Evolutionary conservation across 345 rosid species (phyloP).

Genomic region (Salix arbutifolia): DNA sequence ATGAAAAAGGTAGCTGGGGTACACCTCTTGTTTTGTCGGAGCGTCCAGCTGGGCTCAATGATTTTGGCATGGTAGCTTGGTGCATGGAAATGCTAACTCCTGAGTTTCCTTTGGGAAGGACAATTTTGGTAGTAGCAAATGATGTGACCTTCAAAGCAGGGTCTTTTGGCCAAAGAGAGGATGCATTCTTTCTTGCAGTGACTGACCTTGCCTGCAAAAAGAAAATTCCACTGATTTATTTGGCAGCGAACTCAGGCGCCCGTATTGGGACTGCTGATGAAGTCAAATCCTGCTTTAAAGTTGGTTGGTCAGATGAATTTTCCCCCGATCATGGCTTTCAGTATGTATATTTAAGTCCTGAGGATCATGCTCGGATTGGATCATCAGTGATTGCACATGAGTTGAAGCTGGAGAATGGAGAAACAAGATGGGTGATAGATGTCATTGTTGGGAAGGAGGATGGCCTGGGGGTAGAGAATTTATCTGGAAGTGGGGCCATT

Average conservation of each 20-base stretch:
- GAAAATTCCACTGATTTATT: conserved; percentile 86
- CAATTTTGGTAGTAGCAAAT: conserved; percentile 67
- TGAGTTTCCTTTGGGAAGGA: conserved; percentile 94
- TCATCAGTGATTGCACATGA: conserved; percentile 88
- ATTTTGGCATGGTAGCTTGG: conserved; percentile 99
- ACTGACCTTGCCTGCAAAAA: conserved; percentile 86
- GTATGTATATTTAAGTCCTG: conserved; percentile 75
- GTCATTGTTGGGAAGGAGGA: conserved; percentile 94
- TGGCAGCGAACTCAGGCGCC: conserved; percentile 99
- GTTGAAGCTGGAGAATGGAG: conserved; percentile 68
- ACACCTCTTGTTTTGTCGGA: conserved; percentile 61
- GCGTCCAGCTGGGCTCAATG: conserved; percentile 72
- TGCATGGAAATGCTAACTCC: conserved; percentile 84
- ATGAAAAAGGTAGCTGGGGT: conserved; percentile 57
- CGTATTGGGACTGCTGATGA: conserved; percentile 97
- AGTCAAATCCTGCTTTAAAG: conserved; percentile 81
- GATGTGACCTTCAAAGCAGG: conserved; percentile 98
- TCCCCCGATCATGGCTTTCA: conserved; percentile 92
- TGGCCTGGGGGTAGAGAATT: conserved; percentile 94
- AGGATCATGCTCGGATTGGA: conserved; percentile 62
- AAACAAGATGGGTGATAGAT: conserved; percentile 89
- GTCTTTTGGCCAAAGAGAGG: conserved; percentile 97
- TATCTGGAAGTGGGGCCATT: conserved; percentile 96
- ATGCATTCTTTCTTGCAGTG: conserved; percentile 90
- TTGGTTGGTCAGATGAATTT: conserved; percentile 88